Conservation (phyloP, 768 basidiomycete genomes). For the Suillus lakei region DNA sequence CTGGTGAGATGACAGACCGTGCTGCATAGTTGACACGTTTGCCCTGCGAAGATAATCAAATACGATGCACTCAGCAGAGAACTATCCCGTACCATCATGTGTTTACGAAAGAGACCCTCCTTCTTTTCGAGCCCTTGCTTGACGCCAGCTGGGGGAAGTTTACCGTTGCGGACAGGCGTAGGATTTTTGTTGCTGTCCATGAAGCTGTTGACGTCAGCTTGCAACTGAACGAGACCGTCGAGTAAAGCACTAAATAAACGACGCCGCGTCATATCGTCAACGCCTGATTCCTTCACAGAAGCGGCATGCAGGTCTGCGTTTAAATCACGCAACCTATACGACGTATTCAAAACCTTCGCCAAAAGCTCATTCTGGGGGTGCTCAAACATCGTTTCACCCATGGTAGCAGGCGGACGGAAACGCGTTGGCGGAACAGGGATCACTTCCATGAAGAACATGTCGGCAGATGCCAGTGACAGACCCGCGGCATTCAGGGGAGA, state of each 20-base stretch:
- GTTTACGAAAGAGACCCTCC: constrained; percentile 95
- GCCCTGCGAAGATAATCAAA: constrained; percentile 56
- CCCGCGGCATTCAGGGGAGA: constrained; percentile 62
- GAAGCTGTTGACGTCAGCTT: constrained; percentile 95
- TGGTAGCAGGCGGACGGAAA: constrained; percentile 90
- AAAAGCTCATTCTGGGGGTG: constrained; percentile 95
- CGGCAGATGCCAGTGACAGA: constrained; percentile 76
- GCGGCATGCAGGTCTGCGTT: constrained; percentile 67
- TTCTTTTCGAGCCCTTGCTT: constrained; percentile 99
- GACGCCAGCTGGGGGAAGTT: constrained; percentile 89
- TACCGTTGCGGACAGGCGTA: constrained; percentile 80
- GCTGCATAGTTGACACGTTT: constrained; percentile 99
- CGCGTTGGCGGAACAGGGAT: constrained; percentile 92
- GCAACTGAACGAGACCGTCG: constrained; percentile 86
- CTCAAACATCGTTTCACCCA: constrained; percentile 94
- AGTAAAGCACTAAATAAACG: constrained; percentile 71
- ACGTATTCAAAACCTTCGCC: constrained; percentile 77
- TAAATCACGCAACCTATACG: constrained; percentile 78
- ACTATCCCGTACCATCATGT: constrained; percentile 87
- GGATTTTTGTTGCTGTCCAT: constrained; percentile 98
- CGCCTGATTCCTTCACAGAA: constrained; percentile 59
- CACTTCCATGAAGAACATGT: constrained; percentile 97
- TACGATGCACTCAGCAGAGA: neutral
- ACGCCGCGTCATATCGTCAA: constrained; percentile 55
- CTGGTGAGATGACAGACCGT: constrained; percentile 99